A percentile compares a stretch with the other conserved stretches of the same genome.
Conservation (phyloP, 257 asterid genomes). For the Striga asiatica region DNA sequence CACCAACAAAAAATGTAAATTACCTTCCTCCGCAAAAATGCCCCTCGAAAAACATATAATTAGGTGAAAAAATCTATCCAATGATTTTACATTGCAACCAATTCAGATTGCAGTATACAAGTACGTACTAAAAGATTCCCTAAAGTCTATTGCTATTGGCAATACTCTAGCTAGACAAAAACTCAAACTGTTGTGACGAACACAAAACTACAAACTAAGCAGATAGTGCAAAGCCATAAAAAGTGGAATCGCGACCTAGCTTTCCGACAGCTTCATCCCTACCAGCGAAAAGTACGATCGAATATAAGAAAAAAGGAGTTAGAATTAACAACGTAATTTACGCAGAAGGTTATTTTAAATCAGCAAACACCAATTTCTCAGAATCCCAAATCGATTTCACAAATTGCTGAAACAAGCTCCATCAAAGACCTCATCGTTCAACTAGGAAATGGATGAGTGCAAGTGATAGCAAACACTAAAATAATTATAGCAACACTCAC, state of each 20-base stretch:
- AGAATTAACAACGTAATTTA: neutral
- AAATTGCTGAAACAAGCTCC: neutral
- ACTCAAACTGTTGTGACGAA: neutral
- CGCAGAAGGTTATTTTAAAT: neutral
- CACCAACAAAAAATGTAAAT: neutral
- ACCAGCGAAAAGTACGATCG: neutral
- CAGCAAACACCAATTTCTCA: slow-evolving; percentile 8
- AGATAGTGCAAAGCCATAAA: neutral
- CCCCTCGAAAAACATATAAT: slow-evolving; percentile 3
- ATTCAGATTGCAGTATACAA: slow-evolving; percentile 2
- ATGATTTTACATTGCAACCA: neutral
- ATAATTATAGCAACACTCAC: neutral
- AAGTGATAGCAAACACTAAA: neutral
- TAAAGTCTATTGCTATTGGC: neutral
- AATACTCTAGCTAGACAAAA: slow-evolving; percentile 7
- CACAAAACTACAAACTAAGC: neutral
- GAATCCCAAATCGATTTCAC: slow-evolving; percentile 11
- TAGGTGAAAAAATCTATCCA: slow-evolving; percentile 1
- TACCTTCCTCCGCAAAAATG: neutral
- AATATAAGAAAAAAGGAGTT: neutral
- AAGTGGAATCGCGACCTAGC: neutral
- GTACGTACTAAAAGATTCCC: neutral
- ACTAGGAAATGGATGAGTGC: neutral
- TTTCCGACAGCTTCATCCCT: neutral
- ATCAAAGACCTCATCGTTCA: slow-evolving; percentile 9